Percentiles rank a stretch among this genome's conserved stretches.
phyloP scores from a whole-genome alignment of 164 flowering plant species.

The Kalanchoe fedtschenkoi region DNA sequence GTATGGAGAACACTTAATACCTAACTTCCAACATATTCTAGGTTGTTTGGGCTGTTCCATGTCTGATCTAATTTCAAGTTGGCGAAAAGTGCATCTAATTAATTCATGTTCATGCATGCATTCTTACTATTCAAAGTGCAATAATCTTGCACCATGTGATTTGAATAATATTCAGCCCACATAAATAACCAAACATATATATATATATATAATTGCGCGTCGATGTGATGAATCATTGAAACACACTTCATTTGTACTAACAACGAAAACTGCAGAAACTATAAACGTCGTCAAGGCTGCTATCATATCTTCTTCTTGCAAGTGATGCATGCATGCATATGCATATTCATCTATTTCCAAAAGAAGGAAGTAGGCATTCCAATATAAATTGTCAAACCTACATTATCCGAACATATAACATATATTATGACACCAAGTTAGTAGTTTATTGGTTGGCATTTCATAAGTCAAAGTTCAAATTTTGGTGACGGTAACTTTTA shows the following conservation, averaged over 20 bases:
- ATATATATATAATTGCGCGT: no score
- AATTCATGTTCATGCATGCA: not conserved
- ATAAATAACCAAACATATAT: not conserved
- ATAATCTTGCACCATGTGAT: not conserved
- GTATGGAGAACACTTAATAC: not conserved
- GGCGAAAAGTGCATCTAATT: not conserved
- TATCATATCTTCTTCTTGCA: no score
- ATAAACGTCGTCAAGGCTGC: no score
- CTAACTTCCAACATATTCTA: not conserved
- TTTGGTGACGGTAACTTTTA: no score
- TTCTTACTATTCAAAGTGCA: no score
- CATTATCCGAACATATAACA: not conserved
- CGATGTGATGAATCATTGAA: not conserved
- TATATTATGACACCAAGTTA: not conserved
- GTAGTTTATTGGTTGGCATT: not conserved
- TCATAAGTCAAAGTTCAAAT: no score
- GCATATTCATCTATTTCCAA: no score
- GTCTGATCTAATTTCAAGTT: no score
- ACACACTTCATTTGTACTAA: no score
- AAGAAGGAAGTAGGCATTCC: not conserved
- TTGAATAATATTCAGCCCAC: not conserved
- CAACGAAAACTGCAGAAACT: no score
- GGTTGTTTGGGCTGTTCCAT: slow-evolving; percentile 1
- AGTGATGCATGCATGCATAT: no score
- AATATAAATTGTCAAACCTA: not conserved